Evolutionary conservation across 1,139 yeast species (phyloP), one percentile per base, ranked within the genome.

Genomic region (Keqinozyma sinolaborantium): DNA sequence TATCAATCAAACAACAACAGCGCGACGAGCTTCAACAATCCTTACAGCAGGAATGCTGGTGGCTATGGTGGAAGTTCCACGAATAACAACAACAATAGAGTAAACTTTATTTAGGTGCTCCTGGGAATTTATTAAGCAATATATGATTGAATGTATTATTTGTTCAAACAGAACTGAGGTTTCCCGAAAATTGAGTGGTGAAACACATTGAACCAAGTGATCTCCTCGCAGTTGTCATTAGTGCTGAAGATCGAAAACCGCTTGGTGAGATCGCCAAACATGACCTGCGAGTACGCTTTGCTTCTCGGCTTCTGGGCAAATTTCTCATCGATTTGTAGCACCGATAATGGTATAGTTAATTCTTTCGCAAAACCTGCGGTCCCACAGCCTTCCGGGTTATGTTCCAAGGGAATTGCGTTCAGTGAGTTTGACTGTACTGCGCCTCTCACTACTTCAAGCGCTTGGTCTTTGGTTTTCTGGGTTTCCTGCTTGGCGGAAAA

Each of bases 141-240:
- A 18, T 16, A 16, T 7, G 7, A n/a, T 14, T 16, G 9, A 7
- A 25, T 23, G 14, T 20, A 18, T 13, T 31, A 19, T 26, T 25
- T 29, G 12, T 41, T 37, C 8, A 48, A 34, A 45, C 77, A 70
- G 41, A 71, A 65, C 26, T 59, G 62, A 3, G 70, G 70, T 34
- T 60, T 65, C 0, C 77, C 77, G 46, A 71, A 71, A 14, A 71
- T 54, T 31, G 73, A 63, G 33, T 70, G 71, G 39, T 64, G 73
- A 42, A 72, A 65, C 1, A 71, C 64, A 37, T 64, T 70, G 33
- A 49, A 65, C 77, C 77, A 72, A 1, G 75, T 71, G 10, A 71
- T 62, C n/a, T 60, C 61, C 31, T 63, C 69, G 50, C 77, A 72
- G 25, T 53, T 44, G 9, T 42, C 40, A 14, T 44, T 54, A 16